Conservation (phyloP, 2,329 filamentous ascomycete species). For the Calonectria pauciramosa region DNA sequence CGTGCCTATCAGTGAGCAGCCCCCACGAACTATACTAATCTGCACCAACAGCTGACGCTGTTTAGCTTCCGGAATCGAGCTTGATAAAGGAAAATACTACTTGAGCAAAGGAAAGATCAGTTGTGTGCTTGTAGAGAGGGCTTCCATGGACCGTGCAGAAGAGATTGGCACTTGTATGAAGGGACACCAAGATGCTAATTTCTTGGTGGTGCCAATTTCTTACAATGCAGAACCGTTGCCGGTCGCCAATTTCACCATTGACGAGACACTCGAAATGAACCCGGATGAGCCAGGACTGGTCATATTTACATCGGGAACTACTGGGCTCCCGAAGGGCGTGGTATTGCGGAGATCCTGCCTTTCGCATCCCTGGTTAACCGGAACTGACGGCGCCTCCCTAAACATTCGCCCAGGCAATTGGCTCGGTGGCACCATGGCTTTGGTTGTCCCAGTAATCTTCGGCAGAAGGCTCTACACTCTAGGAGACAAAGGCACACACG, state of each 20-base stretch:
- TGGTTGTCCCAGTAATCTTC: not conserved
- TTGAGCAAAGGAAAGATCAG: not conserved
- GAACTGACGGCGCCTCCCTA: not conserved
- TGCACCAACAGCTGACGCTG: not conserved
- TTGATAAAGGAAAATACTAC: not conserved
- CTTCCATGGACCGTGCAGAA: not conserved
- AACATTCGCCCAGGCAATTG: not conserved
- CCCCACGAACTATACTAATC: not conserved
- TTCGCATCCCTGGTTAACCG: not conserved
- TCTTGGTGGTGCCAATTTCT: not conserved
- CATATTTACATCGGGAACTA: not conserved
- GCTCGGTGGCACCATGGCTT: not conserved
- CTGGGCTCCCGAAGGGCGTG: not conserved
- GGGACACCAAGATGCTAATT: not conserved
- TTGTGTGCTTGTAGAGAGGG: not conserved
- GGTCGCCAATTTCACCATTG: not conserved
- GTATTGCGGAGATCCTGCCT: not conserved
- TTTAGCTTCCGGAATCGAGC: not conserved
- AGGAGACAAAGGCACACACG: not conserved
- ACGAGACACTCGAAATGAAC: not conserved
- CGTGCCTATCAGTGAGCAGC: not conserved
- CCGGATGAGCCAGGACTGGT: not conserved
- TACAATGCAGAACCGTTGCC: not conserved
- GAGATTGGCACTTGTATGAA: not conserved
- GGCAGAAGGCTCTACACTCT: not conserved